Base-by-base conservation (phyloP, 78 protist species). In the Creolimax fragrantissima region DNA sequence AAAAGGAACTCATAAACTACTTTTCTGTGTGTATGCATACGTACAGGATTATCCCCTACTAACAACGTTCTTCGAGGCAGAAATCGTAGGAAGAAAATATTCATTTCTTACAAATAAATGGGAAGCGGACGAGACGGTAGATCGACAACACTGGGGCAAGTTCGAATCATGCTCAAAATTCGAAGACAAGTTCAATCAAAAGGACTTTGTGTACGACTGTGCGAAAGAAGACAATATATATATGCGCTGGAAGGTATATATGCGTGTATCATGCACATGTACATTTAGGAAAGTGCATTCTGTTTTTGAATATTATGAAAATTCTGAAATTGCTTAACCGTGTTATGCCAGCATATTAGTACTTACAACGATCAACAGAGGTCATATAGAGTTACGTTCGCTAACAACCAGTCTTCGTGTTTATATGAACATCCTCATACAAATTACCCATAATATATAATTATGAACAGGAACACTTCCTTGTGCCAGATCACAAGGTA, bases 1-100 rank as follows among this genome's bases (percentile, higher is more conserved):
- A n/a, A n/a, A n/a, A n/a, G n/a, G n/a, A n/a, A n/a, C n/a, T n/a
- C n/a, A n/a, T n/a, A n/a, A n/a, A n/a, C n/a, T n/a, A n/a, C n/a
- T n/a, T n/a, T n/a, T n/a, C n/a, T n/a, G n/a, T n/a, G n/a, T n/a
- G n/a, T n/a, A n/a, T n/a, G n/a, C n/a, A n/a, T n/a, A n/a, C n/a
- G n/a, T n/a, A n/a, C 35, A 95, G 92, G 93, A 95, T 45, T 93
- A 91, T 47, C 95, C 95, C 83, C 88, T 89, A 36, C 58, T 95
- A 44, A 93, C 95, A 24, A 95, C 96, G 37, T 95, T 92, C 47
- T 95, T 95, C 41, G 96, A 95, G 47, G 96, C 94, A 58, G 96
- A 95, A 43, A 91, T 95, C 35, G 83, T 95, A 32, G 96, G 96
- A 42, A 85, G 74, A 37, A 89, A 92, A 88, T 86, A 92, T 85